Conservation (phyloP, 257 asterid genomes). For the Primulina tabacum region DNA sequence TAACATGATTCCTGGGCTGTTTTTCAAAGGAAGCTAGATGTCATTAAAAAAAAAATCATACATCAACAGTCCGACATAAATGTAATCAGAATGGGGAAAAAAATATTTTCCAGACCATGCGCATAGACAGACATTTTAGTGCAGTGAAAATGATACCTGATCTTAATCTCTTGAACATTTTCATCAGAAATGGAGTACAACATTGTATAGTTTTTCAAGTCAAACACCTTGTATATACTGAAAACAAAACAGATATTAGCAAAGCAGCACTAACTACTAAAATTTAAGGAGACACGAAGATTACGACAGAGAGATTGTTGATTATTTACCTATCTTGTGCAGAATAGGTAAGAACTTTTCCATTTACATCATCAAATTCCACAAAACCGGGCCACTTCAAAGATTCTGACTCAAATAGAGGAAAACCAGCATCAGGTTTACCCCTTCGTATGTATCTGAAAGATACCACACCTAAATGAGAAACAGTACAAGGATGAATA, state of each 20-base stretch:
- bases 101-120: not conserved
- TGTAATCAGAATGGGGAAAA: conserved; percentile 9
- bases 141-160: conserved; percentile 33
- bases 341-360: conserved; percentile 94
- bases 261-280: conserved; percentile 13
- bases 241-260: conserved; percentile 24
- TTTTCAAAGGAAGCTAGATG: conserved; percentile 10
- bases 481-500: conserved; percentile 19
- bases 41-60: conserved; percentile 1
- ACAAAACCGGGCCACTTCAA: conserved; percentile 99
- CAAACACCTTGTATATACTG: conserved; percentile 81
- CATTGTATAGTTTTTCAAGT: conserved; percentile 72
- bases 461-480: conserved; percentile 10
- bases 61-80: not conserved
- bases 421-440: conserved; percentile 94
- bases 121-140: not conserved
- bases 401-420: conserved; percentile 92
- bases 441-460: conserved; percentile 88
- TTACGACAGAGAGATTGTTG: conserved; percentile 9
- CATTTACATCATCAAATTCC: conserved; percentile 97
- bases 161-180: conserved; percentile 72
- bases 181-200: conserved; percentile 85
- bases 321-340: conserved; percentile 79
- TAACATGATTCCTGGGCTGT: conserved; percentile 97
- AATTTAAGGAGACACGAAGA: conserved; percentile 1